Conservation (phyloP, 768 basidiomycete genomes). For the Collybia mongolica region DNA sequence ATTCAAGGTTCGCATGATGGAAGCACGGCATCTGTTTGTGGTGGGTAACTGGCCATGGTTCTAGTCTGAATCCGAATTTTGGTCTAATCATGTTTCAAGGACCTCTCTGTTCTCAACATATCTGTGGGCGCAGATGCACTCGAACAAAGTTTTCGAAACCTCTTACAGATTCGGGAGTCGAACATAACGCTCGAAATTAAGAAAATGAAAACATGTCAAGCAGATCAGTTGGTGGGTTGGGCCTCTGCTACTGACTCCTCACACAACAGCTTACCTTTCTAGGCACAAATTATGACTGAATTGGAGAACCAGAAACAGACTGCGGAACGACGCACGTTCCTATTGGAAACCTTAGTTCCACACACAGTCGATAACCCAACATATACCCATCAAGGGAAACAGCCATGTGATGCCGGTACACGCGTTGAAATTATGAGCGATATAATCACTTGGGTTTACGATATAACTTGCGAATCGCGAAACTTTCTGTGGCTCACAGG, state of each 20-base stretch:
- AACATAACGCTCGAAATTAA: neutral
- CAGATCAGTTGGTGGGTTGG: neutral
- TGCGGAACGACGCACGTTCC: neutral
- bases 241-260: neutral
- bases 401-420: constrained; percentile 13
- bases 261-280: neutral
- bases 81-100: constrained; percentile 3
- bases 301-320: constrained; percentile 3
- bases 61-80: neutral
- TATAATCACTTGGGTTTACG: constrained; percentile 11
- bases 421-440: constrained; percentile 10
- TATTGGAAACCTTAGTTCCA: neutral
- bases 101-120: constrained; percentile 9
- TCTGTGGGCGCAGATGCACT: constrained; percentile 10
- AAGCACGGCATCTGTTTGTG: constrained; percentile 8
- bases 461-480: constrained; percentile 1
- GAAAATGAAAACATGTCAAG: neutral
- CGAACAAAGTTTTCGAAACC: neutral
- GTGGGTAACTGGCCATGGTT: neutral
- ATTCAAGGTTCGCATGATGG: constrained; percentile 6
- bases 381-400: constrained; percentile 13
- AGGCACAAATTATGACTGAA: constrained; percentile 1
- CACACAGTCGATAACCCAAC: constrained; percentile 10
- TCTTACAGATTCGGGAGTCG: neutral
- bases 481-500: constrained; percentile 17